Evolutionary conservation across 1,284 basidiomycete species (phyloP).

Genomic region (Ustilago esculenta): DNA sequence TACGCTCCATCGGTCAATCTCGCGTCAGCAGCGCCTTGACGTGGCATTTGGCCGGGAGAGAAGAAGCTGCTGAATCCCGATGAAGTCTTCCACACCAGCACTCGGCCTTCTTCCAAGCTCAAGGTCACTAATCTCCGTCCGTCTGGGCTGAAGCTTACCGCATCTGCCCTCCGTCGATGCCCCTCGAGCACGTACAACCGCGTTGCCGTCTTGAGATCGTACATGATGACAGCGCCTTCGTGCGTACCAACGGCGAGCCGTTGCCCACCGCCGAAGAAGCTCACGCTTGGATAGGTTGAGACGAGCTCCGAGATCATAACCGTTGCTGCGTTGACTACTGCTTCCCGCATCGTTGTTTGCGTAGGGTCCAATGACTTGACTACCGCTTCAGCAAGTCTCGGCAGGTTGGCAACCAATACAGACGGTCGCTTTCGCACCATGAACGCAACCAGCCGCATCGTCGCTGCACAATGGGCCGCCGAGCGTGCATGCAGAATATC

Average conservation of each 20-base stretch:
- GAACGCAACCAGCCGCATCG: conserved; percentile 92
- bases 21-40: conserved; percentile 78
- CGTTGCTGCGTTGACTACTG: conserved; percentile 87
- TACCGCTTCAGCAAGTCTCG: conserved; percentile 89
- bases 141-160: conserved; percentile 80
- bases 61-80: conserved; percentile 79
- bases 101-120: conserved; percentile 79
- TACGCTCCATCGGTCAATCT: conserved; percentile 55
- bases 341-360: conserved; percentile 81
- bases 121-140: conserved; percentile 87
- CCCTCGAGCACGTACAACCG: conserved; percentile 93
- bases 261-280: conserved; percentile 86
- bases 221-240: conserved; percentile 86
- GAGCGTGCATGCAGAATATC: conserved; percentile 86
- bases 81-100: conserved; percentile 68
- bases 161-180: conserved; percentile 69
- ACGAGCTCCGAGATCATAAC: conserved; percentile 84
- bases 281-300: conserved; percentile 84
- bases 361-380: conserved; percentile 96
- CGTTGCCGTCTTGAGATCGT: conserved; percentile 94
- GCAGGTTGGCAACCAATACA: conserved; percentile 84
- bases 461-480: conserved; percentile 82
- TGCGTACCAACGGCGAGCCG: conserved; percentile 90
- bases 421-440: conserved; percentile 78
- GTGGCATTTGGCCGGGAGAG: conserved; percentile 86